A percentile compares a stretch with the other conserved stretches of the same genome.
Evolutionary conservation across 2,329 filamentous ascomycete species (phyloP).

Genomic region (Fusarium pininemorale): DNA sequence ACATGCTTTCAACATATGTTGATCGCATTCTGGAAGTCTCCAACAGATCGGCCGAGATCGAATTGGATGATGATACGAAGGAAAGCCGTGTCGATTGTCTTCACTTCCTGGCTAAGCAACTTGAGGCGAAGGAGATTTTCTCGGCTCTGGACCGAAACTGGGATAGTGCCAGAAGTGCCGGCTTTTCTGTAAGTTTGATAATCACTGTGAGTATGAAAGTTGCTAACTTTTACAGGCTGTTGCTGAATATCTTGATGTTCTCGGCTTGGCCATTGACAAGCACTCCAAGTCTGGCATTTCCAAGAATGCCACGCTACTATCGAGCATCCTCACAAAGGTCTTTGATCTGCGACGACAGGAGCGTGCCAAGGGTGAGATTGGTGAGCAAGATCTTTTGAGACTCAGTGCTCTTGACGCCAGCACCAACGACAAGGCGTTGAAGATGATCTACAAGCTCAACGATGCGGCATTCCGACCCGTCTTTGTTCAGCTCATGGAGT

Average conservation of each 20-base stretch:
- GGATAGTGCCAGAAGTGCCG: constrained; percentile 68
- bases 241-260: constrained; percentile 73
- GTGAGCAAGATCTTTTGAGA: constrained; percentile 55
- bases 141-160: constrained; percentile 78
- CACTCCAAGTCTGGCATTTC: constrained; percentile 81
- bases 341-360: constrained; percentile 73
- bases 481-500: constrained; percentile 86
- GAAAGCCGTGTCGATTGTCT: constrained; percentile 75
- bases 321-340: constrained; percentile 67
- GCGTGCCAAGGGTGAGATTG: constrained; percentile 56
- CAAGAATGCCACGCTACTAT: constrained; percentile 77
- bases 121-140: constrained; percentile 81
- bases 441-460: constrained; percentile 97
- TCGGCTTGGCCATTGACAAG: constrained; percentile 77
- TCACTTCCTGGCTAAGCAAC: constrained; percentile 76
- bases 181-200: constrained; percentile 66
- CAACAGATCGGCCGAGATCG: constrained; percentile 73
- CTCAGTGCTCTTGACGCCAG: constrained; percentile 69
- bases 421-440: constrained; percentile 77
- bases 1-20: constrained; percentile 84
- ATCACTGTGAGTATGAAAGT: neutral
- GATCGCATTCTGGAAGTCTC: constrained; percentile 77
- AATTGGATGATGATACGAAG: constrained; percentile 68
- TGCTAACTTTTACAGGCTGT: constrained; percentile 63
- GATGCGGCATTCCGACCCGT: constrained; percentile 92